Base-by-base conservation (phyloP, 169 alveolate genomes). In the Cryptosporidium tyzzeri region DNA sequence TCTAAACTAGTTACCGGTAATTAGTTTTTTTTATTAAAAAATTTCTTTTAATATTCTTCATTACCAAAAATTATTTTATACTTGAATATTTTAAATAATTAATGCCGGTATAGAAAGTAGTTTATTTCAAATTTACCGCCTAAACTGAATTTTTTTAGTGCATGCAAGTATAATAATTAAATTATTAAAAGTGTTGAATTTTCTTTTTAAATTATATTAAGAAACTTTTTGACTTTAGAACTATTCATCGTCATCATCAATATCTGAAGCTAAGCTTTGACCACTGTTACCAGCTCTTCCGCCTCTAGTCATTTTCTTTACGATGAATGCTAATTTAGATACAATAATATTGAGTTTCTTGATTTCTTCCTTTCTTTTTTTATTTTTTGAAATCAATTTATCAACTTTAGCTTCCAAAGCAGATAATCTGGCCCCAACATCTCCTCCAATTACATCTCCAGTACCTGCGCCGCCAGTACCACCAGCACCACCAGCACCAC, bases 341-440 rank as follows among this genome's bases (percentile, higher is more conserved):
- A 69, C 1, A 69, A n/a, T 21, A 2, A 0, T n/a, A 1, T 44
- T 69, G 9, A 71, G 8, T 16, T 37, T 45, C 35, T 29, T 6
- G 16, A 50, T 50, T 50, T n/a, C 50, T 0, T 18, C 35, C 67
- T 71, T 71, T 71, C 85, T 71, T 23, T 26, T 35, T 39, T 51
- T 71, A 26, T 50, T 50, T 29, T 44, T 50, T 50, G 14, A 10
- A 12, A 21, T 44, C 5, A 71, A 8, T 18, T 71, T 71, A 3
- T 5, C 18, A 5, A 71, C 50, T 31, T 39, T 71, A n/a, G 69
- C 0, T 23, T 71, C 85, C 21, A 71, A 1, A 48, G 9, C 45
- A 9, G 85, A 0, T 5, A 71, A 7, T 71, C 67, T 71, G 3
- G 23, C 0, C 12, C 9, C 85, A 71, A 50, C 9, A 1, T 16